Base-by-base conservation (phyloP, 2,329 filamentous ascomycete genomes). In the Hypocrella siamensis region DNA sequence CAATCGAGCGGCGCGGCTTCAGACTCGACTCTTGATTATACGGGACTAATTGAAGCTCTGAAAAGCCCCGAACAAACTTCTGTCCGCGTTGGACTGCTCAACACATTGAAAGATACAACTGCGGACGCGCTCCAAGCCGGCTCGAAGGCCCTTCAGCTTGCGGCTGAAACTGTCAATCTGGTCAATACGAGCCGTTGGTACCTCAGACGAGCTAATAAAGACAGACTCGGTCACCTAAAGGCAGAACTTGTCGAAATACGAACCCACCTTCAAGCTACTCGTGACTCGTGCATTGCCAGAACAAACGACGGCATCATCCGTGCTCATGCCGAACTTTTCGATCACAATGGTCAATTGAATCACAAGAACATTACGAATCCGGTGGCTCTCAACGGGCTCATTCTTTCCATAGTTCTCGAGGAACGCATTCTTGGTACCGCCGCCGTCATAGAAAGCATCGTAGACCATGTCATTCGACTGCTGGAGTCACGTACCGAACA, bases 361-460 rank as follows among this genome's bases (percentile, higher is more conserved):
- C 15, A 43, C 1, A 35, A 46, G 0, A 42, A 44, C 3, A 37
- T 42, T 8, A 19, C 32, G 3, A 41, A 45, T 0, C 40, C 47
- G 4, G 45, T 46, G 0, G 42, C 46, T 6, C 35, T 65, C 2
- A 45, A 51, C 0, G 59, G 55, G 1, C 48, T 67, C n/a, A 46
- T 63, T 3, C 38, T 62, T 4, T 52, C 54, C 11, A 62, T 67
- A 57, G 57, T 64, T 4, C 48, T 63, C 6, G 60, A 66, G 32
- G 61, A 66, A 41, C 51, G 57, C 11, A 47, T 64, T 5, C 37
- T 42, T 12, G 45, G 31, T 5, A 34, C 39, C n/a, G 41, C 41
- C 0, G 29, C 18, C 1, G 42, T 49, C 0, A 45, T 52, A 5
- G 52, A 60, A 24, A 36, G 37, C 2, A 37, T 65, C 0, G 40